A percentile compares a stretch with the other conserved stretches of the same genome.
Evolutionary conservation across 306 rosid genomes (phyloP).

Genomic region (Hippophae tibetana): DNA sequence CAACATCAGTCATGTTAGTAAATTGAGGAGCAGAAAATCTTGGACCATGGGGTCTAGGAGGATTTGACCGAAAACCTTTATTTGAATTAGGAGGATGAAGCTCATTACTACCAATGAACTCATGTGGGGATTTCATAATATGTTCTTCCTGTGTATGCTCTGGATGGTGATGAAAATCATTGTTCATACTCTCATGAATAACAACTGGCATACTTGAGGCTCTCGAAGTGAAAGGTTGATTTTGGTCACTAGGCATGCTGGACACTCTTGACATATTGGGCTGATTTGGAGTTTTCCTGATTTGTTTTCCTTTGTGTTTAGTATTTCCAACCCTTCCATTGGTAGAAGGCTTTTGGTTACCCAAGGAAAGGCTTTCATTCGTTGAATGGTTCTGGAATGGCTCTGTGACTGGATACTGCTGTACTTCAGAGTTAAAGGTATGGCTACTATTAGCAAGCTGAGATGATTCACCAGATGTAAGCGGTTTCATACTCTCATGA

Average conservation of each 20-base stretch:
- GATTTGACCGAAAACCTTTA: conserved; percentile 36
- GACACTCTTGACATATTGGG: conserved; percentile 22
- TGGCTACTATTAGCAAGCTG: conserved; percentile 37
- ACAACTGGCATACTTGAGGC: conserved; percentile 35
- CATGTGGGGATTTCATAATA: conserved; percentile 64
- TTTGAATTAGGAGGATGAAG: conserved; percentile 25
- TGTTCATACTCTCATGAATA: conserved; percentile 27
- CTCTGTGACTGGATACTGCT: conserved; percentile 33
- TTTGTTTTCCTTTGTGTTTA: conserved; percentile 22
- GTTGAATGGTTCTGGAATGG: conserved; percentile 24
- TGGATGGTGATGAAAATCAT: too few species aligned
- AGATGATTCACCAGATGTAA: conserved; percentile 37
- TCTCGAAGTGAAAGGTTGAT: too few species aligned
- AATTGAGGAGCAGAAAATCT: conserved; percentile 35
- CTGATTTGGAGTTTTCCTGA: conserved; percentile 34
- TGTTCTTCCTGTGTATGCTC: conserved; percentile 32
- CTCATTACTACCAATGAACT: conserved; percentile 35
- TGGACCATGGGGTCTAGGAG: conserved; percentile 44
- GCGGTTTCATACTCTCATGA: conserved; percentile 18
- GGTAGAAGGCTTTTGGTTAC: conserved; percentile 36
- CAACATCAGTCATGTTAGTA: conserved; percentile 38
- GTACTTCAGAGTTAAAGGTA: conserved; percentile 23
- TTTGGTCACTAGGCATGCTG: conserved; percentile 35
- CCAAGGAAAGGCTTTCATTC: conserved; percentile 29
- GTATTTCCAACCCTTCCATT: conserved; percentile 44